phyloP scores from a whole-genome alignment of 805 yeast species.

The Lipomyces sp. region DNA sequence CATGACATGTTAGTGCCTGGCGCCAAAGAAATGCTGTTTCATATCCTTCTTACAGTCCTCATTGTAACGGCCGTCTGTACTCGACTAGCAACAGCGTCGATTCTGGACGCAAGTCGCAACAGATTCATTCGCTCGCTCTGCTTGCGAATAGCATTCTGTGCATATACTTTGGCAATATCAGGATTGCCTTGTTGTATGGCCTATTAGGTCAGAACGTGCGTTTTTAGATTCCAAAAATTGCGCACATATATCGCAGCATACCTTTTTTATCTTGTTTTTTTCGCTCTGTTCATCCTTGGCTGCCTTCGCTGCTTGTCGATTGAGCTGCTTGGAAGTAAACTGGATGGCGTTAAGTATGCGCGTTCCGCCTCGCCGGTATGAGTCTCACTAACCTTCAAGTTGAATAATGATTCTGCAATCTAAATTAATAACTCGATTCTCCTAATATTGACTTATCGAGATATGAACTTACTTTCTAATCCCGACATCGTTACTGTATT shows the following conservation, averaged over 20 bases:
- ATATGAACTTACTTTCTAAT: conserved; percentile 48
- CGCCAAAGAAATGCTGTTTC: not conserved
- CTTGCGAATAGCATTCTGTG: conserved; percentile 94
- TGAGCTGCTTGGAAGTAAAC: conserved; percentile 93
- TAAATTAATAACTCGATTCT: conserved; percentile 17
- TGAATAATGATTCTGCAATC: conserved; percentile 62
- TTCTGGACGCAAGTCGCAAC: conserved; percentile 79
- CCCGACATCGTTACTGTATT: conserved; percentile 47
- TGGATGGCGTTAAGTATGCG: conserved; percentile 37
- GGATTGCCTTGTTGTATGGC: conserved; percentile 83
- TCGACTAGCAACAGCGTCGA: conserved; percentile 94
- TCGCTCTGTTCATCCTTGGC: conserved; percentile 88
- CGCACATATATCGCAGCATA: conserved; percentile 27
- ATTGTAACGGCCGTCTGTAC: conserved; percentile 98
- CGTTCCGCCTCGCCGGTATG: not conserved
- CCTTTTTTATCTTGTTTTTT: conserved; percentile 83
- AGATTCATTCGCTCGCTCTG: conserved; percentile 82
- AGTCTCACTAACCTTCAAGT: conserved; percentile 54
- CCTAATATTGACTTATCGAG: conserved; percentile 8
- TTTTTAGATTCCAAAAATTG: not conserved
- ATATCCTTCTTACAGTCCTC: conserved; percentile 52
- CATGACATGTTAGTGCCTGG: not conserved
- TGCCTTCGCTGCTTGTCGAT: conserved; percentile 86
- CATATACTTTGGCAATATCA: conserved; percentile 92
- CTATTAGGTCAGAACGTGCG: conserved; percentile 29